Conservation (phyloP, 2,329 filamentous ascomycete genomes). For the Trichoderma pleuroti region DNA sequence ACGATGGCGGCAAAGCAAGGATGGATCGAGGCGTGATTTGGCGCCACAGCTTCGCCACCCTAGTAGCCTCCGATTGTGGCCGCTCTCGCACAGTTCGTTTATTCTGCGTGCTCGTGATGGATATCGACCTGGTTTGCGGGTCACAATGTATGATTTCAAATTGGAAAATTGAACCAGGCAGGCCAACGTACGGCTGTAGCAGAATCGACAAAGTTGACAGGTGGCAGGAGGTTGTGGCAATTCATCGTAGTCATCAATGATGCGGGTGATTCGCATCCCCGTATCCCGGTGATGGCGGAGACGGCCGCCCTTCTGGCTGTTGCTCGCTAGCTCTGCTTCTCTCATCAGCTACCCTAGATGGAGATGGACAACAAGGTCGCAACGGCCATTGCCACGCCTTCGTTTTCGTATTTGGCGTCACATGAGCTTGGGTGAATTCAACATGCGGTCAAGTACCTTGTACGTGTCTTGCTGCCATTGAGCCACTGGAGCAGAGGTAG, state of each 20-base stretch:
- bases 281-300: background rate
- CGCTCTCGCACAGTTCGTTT: background rate
- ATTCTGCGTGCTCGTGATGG: background rate
- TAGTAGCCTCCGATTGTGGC: background rate
- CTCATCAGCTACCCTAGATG: background rate
- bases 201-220: background rate
- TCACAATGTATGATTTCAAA: background rate
- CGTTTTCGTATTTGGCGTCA: background rate
- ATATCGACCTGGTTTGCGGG: background rate
- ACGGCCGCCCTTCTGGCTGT: background rate
- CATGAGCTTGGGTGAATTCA: background rate
- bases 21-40: background rate
- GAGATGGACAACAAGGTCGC: background rate
- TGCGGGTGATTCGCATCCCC: background rate
- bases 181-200: background rate
- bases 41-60: slow-evolving; percentile 12
- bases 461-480: background rate
- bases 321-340: background rate
- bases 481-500: background rate
- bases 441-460: background rate
- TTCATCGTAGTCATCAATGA: background rate
- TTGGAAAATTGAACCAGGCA: background rate
- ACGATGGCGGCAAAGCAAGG: background rate
- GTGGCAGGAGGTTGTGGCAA: background rate
- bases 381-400: background rate